Base-by-base conservation (phyloP, 1,284 basidiomycete genomes). In the Sanghuangporus sanghuang region DNA sequence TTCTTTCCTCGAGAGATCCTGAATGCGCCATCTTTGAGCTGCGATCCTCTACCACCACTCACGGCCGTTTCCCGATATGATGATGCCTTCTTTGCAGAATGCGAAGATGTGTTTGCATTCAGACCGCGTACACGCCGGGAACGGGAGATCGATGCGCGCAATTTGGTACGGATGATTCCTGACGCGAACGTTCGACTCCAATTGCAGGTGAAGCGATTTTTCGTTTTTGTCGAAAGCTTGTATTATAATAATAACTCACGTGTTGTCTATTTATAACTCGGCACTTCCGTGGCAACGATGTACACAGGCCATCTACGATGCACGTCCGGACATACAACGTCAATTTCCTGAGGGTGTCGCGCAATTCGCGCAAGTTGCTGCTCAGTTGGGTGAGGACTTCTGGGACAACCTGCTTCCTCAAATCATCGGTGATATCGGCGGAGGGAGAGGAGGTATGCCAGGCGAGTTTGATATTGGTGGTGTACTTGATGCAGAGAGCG, bases 31-130 rank as follows among this genome's bases (percentile, higher is more conserved):
- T 78, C 84, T 16, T 77, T 93, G 59, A 84, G 88, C 2, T 95
- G 89, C 68, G 93, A 96, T 71, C 93, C 93, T 0, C 76, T 95
- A 0, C 91, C 92, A 0, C 92, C 93, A 0, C 75, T 74, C 2
- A 81, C 81, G 1, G 76, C 80, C 2, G 71, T 85, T 5, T 88
- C 79, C 27, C 70, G 70, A 36, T 96, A 96, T 73, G 81, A 93
- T 66, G 76, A 80, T 1, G 75, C 74, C 23, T 96, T 93, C 77
- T 95, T 96, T 77, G 74, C 72, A 6, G 85, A 84, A 1, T 76
- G 82, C 5, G 85, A 86, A 62, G 85, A 88, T 64, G 71, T 80
- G 21, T 78, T 81, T 65, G 71, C 74, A 11, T 67, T 71, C 57
- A 68, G 73, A 27, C 64, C 68, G 57, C 69, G 74, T 66, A 70